A percentile compares a stretch with the other conserved stretches of the same genome.
phyloP scores from a whole-genome alignment of 1,284 basidiomycete genomes.

The Vanrija sp. region DNA sequence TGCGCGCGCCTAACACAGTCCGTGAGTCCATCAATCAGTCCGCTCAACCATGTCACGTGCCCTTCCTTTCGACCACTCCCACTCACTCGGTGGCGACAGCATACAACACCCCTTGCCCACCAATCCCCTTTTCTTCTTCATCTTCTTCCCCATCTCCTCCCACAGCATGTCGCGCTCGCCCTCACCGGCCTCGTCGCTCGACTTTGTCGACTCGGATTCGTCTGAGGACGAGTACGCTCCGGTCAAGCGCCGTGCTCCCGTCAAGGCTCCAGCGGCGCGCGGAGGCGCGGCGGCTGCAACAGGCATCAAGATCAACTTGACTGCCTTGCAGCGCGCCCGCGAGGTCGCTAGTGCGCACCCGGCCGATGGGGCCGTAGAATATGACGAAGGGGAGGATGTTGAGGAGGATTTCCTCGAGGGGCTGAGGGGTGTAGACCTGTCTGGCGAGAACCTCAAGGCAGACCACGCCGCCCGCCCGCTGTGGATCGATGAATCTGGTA shows the following conservation, averaged over 20 bases:
- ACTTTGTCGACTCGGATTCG: constrained; percentile 39
- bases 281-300: background rate
- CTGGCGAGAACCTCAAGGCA: constrained; percentile 71
- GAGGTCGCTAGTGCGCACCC: constrained; percentile 26
- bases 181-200: constrained; percentile 45
- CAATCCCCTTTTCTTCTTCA: background rate
- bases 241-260: constrained; percentile 5
- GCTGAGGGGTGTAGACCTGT: constrained; percentile 34
- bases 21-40: too few relatives aligned
- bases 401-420: constrained; percentile 30
- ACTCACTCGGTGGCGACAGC: too few relatives aligned
- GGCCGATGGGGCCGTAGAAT: constrained; percentile 26
- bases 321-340: constrained; percentile 27
- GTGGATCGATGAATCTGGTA: constrained; percentile 91
- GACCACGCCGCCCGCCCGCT: constrained; percentile 87
- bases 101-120: background rate
- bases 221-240: constrained; percentile 38
- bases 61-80: too few relatives aligned
- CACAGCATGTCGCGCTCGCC: constrained; percentile 37
- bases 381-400: constrained; percentile 25
- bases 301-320: constrained; percentile 38
- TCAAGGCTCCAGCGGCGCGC: background rate
- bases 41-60: too few relatives aligned
- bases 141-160: background rate
- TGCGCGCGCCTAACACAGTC: too few relatives aligned